phyloP scores from a whole-genome alignment of 1,139 yeast genomes.

The Debaryomycetaceae sp. region DNA sequence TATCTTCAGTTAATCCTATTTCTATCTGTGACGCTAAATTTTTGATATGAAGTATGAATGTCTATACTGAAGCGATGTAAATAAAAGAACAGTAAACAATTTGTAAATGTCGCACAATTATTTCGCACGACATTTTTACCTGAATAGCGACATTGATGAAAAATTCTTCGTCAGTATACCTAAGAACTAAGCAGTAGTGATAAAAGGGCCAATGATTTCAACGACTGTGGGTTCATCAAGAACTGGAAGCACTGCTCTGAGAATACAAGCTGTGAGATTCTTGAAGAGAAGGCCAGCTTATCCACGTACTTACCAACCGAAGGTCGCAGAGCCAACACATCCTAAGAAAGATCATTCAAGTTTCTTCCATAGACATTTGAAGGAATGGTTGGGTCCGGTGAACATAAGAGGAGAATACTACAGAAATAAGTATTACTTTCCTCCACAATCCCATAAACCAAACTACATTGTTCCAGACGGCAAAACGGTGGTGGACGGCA shows the following conservation, averaged over 20 bases:
- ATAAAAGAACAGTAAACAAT: slow-evolving; percentile 2
- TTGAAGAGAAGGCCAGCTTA: slow-evolving; percentile 26
- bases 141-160: slow-evolving; percentile 1
- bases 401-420: slow-evolving; percentile 81
- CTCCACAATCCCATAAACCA: slow-evolving; percentile 71
- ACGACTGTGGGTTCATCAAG: neutral
- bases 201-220: neutral
- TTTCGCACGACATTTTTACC: slow-evolving; percentile 3
- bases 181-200: neutral
- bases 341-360: slow-evolving; percentile 31
- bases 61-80: slow-evolving; percentile 1
- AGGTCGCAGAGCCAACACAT: slow-evolving; percentile 21
- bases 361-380: slow-evolving; percentile 34
- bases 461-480: slow-evolving; percentile 70
- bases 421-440: slow-evolving; percentile 70
- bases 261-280: slow-evolving; percentile 17
- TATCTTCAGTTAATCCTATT: too few relatives aligned
- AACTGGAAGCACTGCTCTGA: neutral
- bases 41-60: too few relatives aligned
- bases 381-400: slow-evolving; percentile 73
- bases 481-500: slow-evolving; percentile 27
- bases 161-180: neutral
- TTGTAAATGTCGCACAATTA: neutral
- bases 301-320: slow-evolving; percentile 24
- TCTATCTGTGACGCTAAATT: too few relatives aligned